Percentiles rank a stretch among this genome's conserved stretches.
phyloP scores from a whole-genome alignment of 257 asterid species.

The Asclepias syriaca region DNA sequence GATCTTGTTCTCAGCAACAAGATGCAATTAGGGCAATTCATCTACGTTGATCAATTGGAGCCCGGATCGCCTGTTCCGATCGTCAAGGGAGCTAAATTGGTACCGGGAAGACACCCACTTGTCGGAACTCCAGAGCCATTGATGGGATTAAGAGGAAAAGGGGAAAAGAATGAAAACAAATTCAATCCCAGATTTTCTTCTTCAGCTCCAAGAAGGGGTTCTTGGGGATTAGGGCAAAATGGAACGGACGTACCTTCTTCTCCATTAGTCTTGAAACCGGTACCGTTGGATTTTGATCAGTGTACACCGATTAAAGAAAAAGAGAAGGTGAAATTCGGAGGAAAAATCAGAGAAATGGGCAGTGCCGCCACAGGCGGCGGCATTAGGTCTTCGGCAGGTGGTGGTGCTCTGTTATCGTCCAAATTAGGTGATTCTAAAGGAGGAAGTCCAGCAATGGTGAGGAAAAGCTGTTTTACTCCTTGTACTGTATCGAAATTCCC shows the following conservation, averaged over 20 bases:
- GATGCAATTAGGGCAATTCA: conserved; percentile 80
- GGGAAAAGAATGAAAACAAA: conserved; percentile 38
- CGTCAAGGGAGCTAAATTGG: conserved; percentile 64
- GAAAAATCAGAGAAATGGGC: conserved; percentile 32
- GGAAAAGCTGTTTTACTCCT: conserved; percentile 71
- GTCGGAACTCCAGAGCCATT: conserved; percentile 89
- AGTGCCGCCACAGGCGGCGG: conserved; percentile 23
- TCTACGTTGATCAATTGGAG: conserved; percentile 69
- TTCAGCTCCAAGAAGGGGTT: conserved; percentile 66
- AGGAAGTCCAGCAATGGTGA: conserved; percentile 45
- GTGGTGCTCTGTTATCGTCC: conserved; percentile 58
- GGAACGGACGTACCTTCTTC: conserved; percentile 33
- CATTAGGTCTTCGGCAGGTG: conserved; percentile 76
- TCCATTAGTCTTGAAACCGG: conserved; percentile 61
- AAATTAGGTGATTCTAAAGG: conserved; percentile 44
- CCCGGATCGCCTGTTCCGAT: conserved; percentile 91
- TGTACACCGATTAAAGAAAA: conserved; percentile 79
- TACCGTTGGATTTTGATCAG: conserved; percentile 83
- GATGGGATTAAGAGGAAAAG: conserved; percentile 68
- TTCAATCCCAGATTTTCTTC: conserved; percentile 14
- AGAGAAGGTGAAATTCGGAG: conserved; percentile 59
- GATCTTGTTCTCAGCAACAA: conserved; percentile 89
- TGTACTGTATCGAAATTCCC: conserved; percentile 36
- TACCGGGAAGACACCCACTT: conserved; percentile 81
- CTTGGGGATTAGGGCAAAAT: conserved; percentile 59